Percentiles rank a stretch among this genome's conserved stretches.
Evolutionary conservation across 345 rosid genomes (phyloP).

Genomic region (Cardamine chenopodiifolia): DNA sequence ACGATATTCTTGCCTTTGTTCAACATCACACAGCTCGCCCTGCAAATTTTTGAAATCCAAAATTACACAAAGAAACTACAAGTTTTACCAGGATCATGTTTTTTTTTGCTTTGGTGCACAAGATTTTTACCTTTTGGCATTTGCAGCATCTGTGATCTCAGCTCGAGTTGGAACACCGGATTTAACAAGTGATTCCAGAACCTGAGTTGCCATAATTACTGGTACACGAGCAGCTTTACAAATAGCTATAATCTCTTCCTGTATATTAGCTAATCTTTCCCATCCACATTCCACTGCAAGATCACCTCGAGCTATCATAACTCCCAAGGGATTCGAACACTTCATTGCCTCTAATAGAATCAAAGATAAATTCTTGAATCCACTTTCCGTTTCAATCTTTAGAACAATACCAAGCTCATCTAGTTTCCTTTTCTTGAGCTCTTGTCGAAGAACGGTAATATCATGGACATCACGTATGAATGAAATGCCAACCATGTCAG

Average conservation of each 20-base stretch:
- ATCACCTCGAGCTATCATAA: constrained; percentile 79
- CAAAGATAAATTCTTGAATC: constrained; percentile 55
- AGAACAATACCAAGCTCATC: constrained; percentile 56
- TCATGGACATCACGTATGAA: constrained; percentile 60
- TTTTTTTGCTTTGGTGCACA: not conserved
- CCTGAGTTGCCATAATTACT: constrained; percentile 75
- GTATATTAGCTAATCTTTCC: constrained; percentile 67
- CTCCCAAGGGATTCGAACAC: constrained; percentile 63
- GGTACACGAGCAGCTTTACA: constrained; percentile 59
- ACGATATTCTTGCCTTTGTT: constrained; percentile 67
- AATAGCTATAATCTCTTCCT: constrained; percentile 63
- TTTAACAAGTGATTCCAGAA: constrained; percentile 70
- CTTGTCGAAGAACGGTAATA: constrained; percentile 55
- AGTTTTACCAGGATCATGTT: not conserved
- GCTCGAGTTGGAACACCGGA: constrained; percentile 71
- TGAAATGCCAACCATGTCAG: constrained; percentile 73
- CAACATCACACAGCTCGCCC: constrained; percentile 66
- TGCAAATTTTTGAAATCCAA: constrained; percentile 22
- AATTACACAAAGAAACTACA: constrained; percentile 5
- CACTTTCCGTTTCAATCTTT: constrained; percentile 67
- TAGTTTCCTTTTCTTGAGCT: constrained; percentile 56
- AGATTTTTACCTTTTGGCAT: constrained; percentile 52
- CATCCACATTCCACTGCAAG: constrained; percentile 85
- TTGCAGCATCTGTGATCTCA: constrained; percentile 71
- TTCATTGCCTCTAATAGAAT: constrained; percentile 70